Evolutionary conservation across 345 rosid species (phyloP).

Genomic region (Dipteronia sinensis): DNA sequence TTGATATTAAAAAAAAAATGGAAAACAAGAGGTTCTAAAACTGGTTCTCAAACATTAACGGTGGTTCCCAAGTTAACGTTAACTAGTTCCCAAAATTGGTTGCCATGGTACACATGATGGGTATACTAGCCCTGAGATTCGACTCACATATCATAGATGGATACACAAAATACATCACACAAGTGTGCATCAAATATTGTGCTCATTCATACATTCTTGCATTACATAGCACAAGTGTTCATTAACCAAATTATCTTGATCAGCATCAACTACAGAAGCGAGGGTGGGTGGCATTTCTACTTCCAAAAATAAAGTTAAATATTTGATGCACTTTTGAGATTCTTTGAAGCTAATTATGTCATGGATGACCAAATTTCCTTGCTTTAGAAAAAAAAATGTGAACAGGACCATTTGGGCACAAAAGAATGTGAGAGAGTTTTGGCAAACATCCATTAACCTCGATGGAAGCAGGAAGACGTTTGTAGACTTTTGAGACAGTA

Average conservation of each 20-base stretch:
- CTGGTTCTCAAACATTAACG: too few relatives aligned
- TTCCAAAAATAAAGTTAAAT: not conserved
- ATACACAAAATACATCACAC: not conserved
- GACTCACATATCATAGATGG: not conserved
- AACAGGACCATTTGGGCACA: slow-evolving; percentile 29
- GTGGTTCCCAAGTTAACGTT: too few relatives aligned
- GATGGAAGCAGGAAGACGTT: not conserved
- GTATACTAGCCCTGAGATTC: too few relatives aligned
- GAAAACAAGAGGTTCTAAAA: not conserved
- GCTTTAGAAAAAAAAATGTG: slow-evolving; percentile 19
- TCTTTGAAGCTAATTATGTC: slow-evolving; percentile 20
- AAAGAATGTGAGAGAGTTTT: slow-evolving; percentile 1
- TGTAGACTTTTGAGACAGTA: too few relatives aligned
- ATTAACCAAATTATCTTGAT: not conserved
- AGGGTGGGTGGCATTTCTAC: not conserved
- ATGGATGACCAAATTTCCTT: slow-evolving; percentile 23
- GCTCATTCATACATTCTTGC: not conserved
- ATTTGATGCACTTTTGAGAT: not conserved
- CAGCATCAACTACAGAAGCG: not conserved
- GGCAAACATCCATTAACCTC: slow-evolving; percentile 6
- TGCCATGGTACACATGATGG: too few relatives aligned
- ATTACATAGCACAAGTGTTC: not conserved
- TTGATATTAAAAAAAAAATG: too few relatives aligned
- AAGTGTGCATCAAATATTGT: not conserved
- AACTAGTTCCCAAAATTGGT: too few relatives aligned